These are phyloP conservation scores for Ostreobium quekettii DNA, from an alignment of 139 green algal species.

Conservation along the genomic window DNA sequence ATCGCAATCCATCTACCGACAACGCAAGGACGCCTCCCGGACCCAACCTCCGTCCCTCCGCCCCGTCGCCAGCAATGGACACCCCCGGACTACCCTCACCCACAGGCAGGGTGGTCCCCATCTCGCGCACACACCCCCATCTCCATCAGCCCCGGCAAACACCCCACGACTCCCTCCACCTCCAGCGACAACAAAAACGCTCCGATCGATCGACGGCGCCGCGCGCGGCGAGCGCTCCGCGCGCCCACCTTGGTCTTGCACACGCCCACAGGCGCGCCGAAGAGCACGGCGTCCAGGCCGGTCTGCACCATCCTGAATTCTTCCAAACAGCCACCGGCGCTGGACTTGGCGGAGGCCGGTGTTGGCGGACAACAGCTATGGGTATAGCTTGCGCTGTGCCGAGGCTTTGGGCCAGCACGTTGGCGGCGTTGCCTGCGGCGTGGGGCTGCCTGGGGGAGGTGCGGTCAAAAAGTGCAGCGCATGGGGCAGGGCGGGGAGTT, in stretches of 20 bases:
- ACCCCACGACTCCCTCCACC: neutral
- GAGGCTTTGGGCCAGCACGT: too few species aligned
- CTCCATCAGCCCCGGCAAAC: neutral
- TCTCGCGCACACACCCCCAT: neutral
- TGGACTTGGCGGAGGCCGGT: too few species aligned
- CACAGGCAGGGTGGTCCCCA: neutral
- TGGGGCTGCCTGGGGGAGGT: too few species aligned
- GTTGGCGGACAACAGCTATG: too few species aligned
- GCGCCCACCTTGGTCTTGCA: conserved; percentile 59
- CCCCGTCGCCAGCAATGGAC: neutral
- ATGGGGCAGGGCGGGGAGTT: too few species aligned
- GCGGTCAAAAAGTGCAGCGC: too few species aligned
- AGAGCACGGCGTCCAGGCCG: conserved; percentile 60
- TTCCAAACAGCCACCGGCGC: too few species aligned
- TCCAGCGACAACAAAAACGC: conserved; percentile 16
- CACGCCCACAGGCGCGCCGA: conserved; percentile 40
- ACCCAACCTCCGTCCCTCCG: neutral
- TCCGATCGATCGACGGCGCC: neutral
- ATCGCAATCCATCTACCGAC: too few species aligned
- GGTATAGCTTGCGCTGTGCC: too few species aligned
- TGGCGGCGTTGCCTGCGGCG: too few species aligned
- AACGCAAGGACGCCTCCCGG: too few species aligned
- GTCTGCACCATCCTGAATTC: conserved; percentile 43
- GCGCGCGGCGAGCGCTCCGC: neutral
- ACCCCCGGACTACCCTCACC: neutral